phyloP scores from a whole-genome alignment of 140 eudicot species.

The Anethum foeniculum region DNA sequence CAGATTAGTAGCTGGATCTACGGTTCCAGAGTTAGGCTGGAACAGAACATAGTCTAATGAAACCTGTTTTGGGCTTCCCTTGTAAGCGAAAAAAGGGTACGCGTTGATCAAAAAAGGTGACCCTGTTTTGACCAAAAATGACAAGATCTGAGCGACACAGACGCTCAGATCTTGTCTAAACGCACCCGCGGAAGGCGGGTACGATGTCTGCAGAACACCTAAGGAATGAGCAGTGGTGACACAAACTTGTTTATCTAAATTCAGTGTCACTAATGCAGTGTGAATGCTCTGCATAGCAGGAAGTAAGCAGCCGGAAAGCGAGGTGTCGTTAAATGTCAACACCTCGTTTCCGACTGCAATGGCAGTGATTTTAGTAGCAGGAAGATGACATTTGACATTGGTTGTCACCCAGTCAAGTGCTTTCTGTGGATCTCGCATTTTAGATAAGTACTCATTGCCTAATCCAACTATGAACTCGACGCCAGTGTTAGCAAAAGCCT shows the following conservation, averaged over 20 bases:
- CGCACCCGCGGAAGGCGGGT: slow-evolving; percentile 78
- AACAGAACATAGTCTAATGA: slow-evolving; percentile 64
- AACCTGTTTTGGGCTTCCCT: slow-evolving; percentile 48
- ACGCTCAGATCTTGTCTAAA: slow-evolving; percentile 47
- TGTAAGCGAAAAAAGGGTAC: slow-evolving; percentile 82
- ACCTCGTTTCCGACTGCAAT: slow-evolving; percentile 88
- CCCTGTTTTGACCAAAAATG: slow-evolving; percentile 49
- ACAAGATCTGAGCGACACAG: slow-evolving; percentile 37
- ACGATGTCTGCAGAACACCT: slow-evolving; percentile 55
- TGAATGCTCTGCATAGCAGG: slow-evolving; percentile 83
- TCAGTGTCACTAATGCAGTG: slow-evolving; percentile 44
- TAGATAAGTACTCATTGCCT: slow-evolving; percentile 51
- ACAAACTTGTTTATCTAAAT: slow-evolving; percentile 43
- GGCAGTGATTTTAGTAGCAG: slow-evolving; percentile 65
- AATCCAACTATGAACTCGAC: slow-evolving; percentile 59
- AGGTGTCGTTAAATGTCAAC: slow-evolving; percentile 54
- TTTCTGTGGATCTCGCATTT: slow-evolving; percentile 43
- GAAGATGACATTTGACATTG: slow-evolving; percentile 50
- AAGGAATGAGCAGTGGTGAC: slow-evolving; percentile 82
- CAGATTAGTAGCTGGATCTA: slow-evolving; percentile 49
- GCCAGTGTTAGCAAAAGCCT: slow-evolving; percentile 70
- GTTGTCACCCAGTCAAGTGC: slow-evolving; percentile 66
- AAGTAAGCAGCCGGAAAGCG: slow-evolving; percentile 43
- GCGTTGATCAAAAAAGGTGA: slow-evolving; percentile 84
- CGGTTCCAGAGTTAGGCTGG: slow-evolving; percentile 42